phyloP scores from a whole-genome alignment of 257 asterid genomes.

The Capsicum rhomboideum region DNA sequence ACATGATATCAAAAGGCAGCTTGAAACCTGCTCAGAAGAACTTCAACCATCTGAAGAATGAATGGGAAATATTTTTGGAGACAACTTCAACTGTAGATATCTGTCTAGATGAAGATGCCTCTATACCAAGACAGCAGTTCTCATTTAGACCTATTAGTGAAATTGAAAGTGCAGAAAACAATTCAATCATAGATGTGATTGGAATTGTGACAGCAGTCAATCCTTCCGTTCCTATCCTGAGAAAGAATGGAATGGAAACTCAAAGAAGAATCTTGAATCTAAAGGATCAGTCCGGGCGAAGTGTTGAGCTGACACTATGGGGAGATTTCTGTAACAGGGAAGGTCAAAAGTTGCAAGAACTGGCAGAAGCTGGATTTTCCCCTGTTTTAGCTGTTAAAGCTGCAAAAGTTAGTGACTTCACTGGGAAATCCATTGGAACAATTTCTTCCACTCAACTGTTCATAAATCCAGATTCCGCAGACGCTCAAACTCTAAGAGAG shows the following conservation, averaged over 20 bases:
- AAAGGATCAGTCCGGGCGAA: conserved; percentile 76
- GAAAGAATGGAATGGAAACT: conserved; percentile 98
- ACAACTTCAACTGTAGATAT: conserved; percentile 60
- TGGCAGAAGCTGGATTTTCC: conserved; percentile 50
- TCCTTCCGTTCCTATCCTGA: conserved; percentile 86
- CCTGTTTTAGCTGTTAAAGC: conserved; percentile 91
- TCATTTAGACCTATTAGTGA: conserved; percentile 73
- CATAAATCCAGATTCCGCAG: conserved; percentile 70
- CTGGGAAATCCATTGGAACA: conserved; percentile 80
- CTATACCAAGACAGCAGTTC: conserved; percentile 82
- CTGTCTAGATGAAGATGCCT: conserved; percentile 78
- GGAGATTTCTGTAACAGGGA: conserved; percentile 92
- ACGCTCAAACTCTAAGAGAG: conserved; percentile 45
- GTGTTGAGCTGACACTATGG: conserved; percentile 88
- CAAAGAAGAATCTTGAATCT: conserved; percentile 68
- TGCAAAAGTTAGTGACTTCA: conserved; percentile 82
- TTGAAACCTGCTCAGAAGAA: conserved; percentile 92
- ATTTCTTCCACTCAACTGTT: conserved; percentile 84
- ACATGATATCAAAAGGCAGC: conserved; percentile 81
- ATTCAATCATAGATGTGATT: conserved; percentile 74
- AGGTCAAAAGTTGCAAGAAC: conserved; percentile 69
- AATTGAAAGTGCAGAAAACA: conserved; percentile 69
- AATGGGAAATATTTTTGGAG: conserved; percentile 89
- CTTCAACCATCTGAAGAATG: conserved; percentile 93
- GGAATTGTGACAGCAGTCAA: conserved; percentile 67